Conservation (phyloP, 495 filamentous ascomycete species). For the Daldinia loculata region DNA sequence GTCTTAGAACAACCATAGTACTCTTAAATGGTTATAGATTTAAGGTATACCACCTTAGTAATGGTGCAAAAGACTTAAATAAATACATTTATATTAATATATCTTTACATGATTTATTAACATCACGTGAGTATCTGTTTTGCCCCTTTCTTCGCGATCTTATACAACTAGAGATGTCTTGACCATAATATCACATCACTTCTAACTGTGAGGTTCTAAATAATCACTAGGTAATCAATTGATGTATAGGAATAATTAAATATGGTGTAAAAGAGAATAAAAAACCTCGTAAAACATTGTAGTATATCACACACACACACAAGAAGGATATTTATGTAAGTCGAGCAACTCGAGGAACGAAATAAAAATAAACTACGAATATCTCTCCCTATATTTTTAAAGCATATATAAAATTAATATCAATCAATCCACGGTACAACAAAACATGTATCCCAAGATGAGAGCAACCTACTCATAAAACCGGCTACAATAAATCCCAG, state of each 20-base stretch:
- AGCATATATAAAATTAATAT: background rate
- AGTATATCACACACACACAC: background rate
- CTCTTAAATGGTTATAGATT: background rate
- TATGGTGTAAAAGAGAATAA: background rate
- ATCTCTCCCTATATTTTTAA: background rate
- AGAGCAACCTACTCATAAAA: background rate
- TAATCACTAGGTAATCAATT: background rate
- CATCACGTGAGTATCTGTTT: background rate
- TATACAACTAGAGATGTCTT: background rate
- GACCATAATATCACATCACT: background rate
- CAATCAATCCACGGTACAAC: too few species aligned
- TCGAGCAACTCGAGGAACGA: background rate
- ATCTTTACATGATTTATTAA: too few species aligned
- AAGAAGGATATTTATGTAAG: background rate
- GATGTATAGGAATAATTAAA: background rate
- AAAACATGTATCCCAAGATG: too few species aligned
- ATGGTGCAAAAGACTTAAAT: background rate
- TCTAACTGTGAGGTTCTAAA: background rate
- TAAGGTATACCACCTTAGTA: background rate
- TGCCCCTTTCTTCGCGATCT: background rate
- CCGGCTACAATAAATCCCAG: background rate
- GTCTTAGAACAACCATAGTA: background rate
- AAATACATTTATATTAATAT: background rate
- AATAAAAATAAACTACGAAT: background rate
- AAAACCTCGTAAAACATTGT: background rate